Conservation (phyloP, 768 basidiomycete species). For the Suillus subalutaceus region DNA sequence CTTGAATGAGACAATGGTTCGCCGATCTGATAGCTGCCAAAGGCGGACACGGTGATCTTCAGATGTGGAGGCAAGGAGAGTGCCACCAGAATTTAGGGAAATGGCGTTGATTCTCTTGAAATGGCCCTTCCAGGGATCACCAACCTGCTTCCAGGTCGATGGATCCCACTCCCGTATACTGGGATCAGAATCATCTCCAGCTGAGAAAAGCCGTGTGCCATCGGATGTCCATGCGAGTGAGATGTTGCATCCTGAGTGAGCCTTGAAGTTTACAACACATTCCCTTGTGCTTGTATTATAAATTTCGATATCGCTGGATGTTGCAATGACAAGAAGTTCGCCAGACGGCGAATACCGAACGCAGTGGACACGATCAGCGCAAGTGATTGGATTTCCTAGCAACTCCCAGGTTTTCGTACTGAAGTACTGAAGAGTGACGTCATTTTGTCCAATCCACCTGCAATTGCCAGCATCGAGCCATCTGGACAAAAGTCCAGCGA, state of each 20-base stretch:
- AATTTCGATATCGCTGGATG: not conserved
- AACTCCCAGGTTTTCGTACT: not conserved
- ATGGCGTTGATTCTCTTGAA: not conserved
- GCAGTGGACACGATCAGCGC: fast-evolving
- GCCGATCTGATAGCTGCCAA: not conserved
- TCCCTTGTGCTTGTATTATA: not conserved
- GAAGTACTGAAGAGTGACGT: not conserved
- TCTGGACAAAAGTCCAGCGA: not conserved
- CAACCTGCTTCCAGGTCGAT: not conserved
- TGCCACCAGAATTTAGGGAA: not conserved
- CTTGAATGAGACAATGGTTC: not conserved
- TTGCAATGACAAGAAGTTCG: not conserved
- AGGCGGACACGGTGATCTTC: not conserved
- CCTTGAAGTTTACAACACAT: not conserved
- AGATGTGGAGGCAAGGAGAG: not conserved
- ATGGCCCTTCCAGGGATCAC: not conserved
- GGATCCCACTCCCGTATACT: not conserved
- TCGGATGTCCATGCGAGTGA: not conserved
- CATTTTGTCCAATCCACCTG: not conserved
- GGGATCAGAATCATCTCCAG: fast-evolving
- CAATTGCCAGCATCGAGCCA: not conserved
- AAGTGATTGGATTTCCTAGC: not conserved
- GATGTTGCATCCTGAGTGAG: not conserved
- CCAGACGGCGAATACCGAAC: not conserved
- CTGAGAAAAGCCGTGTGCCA: not conserved